A percentile compares a stretch with the other conserved stretches of the same genome.
phyloP scores from a whole-genome alignment of 306 rosid genomes.

The Pueraria montana region DNA sequence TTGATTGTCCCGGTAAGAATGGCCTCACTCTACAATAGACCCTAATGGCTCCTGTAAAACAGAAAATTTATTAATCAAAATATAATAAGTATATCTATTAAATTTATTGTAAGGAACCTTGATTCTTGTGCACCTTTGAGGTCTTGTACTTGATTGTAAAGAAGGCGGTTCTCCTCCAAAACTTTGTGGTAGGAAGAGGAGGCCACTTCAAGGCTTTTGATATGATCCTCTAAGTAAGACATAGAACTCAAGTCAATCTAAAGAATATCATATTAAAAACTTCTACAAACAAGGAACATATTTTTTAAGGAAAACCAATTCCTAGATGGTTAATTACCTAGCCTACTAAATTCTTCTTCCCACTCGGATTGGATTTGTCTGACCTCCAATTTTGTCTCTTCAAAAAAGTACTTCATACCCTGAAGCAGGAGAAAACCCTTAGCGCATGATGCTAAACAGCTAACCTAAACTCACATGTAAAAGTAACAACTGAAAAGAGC shows the following conservation, averaged over 20 bases:
- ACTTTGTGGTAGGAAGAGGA: conserved; percentile 92
- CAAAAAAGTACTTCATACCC: conserved; percentile 79
- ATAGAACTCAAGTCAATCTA: conserved; percentile 45
- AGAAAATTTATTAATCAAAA: conserved; percentile 18
- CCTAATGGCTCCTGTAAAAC: conserved; percentile 80
- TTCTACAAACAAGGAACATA: conserved; percentile 21
- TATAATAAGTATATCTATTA: neutral
- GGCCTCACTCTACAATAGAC: conserved; percentile 98
- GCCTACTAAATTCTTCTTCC: conserved; percentile 79
- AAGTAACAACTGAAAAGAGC: conserved; percentile 6
- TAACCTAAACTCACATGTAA: conserved; percentile 27
- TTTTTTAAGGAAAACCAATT: conserved; percentile 28
- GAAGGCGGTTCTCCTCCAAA: conserved; percentile 87
- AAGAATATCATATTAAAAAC: neutral
- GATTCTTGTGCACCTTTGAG: conserved; percentile 77
- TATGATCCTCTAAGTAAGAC: conserved; percentile 69
- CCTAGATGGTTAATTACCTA: conserved; percentile 62
- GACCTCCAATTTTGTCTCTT: conserved; percentile 76
- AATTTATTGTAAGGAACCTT: conserved; percentile 15
- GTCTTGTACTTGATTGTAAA: conserved; percentile 98
- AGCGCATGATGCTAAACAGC: neutral
- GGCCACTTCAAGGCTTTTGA: conserved; percentile 82
- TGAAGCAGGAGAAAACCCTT: conserved; percentile 45
- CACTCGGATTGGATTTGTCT: conserved; percentile 75
- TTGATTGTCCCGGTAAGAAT: conserved; percentile 81